Conservation (phyloP, 1,284 basidiomycete genomes). For the Sanguinoderma infundibulare region DNA sequence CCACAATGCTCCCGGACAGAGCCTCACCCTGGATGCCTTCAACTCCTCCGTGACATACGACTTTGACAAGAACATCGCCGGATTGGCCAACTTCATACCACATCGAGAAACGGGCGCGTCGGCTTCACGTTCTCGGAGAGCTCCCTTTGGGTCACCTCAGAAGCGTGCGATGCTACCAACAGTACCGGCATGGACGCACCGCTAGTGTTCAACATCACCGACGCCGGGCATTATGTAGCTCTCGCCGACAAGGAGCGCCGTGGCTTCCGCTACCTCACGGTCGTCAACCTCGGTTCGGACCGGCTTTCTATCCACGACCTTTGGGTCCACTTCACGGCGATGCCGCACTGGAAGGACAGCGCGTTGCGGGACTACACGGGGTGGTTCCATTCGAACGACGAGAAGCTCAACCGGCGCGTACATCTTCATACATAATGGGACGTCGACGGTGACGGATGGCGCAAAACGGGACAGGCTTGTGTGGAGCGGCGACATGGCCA, state of each 20-base stretch:
- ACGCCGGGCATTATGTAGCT: slow-evolving; percentile 13
- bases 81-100: slow-evolving; percentile 16
- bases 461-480: slow-evolving; percentile 23
- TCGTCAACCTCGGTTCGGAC: slow-evolving; percentile 15
- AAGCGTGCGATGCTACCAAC: slow-evolving; percentile 13
- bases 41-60: slow-evolving; percentile 25
- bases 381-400: slow-evolving; percentile 25
- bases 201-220: slow-evolving; percentile 18
- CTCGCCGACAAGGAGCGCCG: slow-evolving; percentile 20
- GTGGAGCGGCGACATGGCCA: slow-evolving; percentile 25
- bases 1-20: neutral
- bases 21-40: slow-evolving; percentile 7
- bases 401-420: slow-evolving; percentile 20
- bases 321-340: slow-evolving; percentile 23
- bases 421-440: neutral
- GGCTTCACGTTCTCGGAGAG: slow-evolving; percentile 25
- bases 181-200: slow-evolving; percentile 13
- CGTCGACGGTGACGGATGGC: slow-evolving; percentile 19
- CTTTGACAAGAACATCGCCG: slow-evolving; percentile 25
- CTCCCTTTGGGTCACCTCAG: slow-evolving; percentile 21
- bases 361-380: slow-evolving; percentile 18
- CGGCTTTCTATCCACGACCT: slow-evolving; percentile 13
- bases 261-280: slow-evolving; percentile 22
- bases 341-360: slow-evolving; percentile 24
- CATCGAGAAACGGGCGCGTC: slow-evolving; percentile 13